These are phyloP conservation scores for Camelina sativa DNA, from an alignment of 345 rosid genomes.

Conservation along the genomic window DNA sequence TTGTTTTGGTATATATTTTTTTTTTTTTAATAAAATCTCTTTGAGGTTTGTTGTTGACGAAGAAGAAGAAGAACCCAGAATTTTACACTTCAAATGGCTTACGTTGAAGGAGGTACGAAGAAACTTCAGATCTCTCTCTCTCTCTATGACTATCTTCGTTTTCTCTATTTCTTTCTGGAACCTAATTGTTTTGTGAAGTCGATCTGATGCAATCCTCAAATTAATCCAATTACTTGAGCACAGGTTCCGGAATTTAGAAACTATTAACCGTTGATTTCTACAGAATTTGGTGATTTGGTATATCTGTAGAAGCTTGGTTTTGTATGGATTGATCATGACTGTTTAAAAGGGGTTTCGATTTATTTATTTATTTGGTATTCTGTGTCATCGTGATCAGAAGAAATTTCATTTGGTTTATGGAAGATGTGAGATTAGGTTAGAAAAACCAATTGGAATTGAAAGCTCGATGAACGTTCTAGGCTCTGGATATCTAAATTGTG, in stretches of 20 bases:
- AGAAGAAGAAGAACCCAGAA: slow-evolving; percentile 12
- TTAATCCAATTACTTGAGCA: background rate
- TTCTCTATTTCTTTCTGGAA: background rate
- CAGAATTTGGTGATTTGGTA: background rate
- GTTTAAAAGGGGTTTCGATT: background rate
- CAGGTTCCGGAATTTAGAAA: background rate
- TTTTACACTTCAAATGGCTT: slow-evolving; percentile 23
- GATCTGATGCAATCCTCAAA: too few relatives aligned
- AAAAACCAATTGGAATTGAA: background rate
- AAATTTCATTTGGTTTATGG: background rate
- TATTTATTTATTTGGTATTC: too few relatives aligned
- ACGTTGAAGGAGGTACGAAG: slow-evolving; percentile 40
- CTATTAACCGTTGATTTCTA: background rate
- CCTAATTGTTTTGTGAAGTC: too few relatives aligned
- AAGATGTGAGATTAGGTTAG: background rate
- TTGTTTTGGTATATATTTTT: background rate
- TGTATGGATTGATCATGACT: background rate
- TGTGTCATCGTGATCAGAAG: too few relatives aligned
- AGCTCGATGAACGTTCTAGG: background rate
- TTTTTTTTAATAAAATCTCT: background rate
- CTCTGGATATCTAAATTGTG: background rate
- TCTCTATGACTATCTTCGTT: background rate
- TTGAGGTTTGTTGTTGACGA: background rate
- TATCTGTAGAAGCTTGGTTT: background rate
- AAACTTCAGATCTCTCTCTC: slow-evolving; percentile 2